A percentile compares a stretch with the other conserved stretches of the same genome.
phyloP scores from a whole-genome alignment of 2,329 filamentous ascomycete species.

The Colletotrichum aenigma region DNA sequence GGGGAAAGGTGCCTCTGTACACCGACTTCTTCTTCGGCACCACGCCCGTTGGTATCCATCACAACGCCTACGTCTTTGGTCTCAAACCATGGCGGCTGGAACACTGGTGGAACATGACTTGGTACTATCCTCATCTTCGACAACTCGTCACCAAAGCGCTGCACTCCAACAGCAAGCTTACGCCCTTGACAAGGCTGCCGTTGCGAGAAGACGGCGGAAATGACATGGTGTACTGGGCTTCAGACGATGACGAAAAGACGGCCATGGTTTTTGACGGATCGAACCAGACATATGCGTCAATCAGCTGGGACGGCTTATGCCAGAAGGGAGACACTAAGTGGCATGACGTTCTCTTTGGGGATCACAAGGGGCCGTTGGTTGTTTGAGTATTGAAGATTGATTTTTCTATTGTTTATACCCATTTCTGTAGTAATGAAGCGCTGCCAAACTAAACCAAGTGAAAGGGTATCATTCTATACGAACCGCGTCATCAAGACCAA shows the following conservation, averaged over 20 bases:
- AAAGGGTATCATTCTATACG: constrained; percentile 10
- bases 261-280: constrained; percentile 28
- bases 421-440: neutral
- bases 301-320: constrained; percentile 37
- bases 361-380: constrained; percentile 27
- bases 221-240: constrained; percentile 27
- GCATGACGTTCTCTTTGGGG: constrained; percentile 37
- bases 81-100: constrained; percentile 34
- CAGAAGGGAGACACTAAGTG: constrained; percentile 32
- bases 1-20: constrained; percentile 37
- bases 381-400: neutral
- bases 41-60: constrained; percentile 39
- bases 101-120: constrained; percentile 40
- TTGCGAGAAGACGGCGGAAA: neutral
- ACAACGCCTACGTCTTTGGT: constrained; percentile 37
- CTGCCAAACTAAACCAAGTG: neutral
- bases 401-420: neutral
- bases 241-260: constrained; percentile 12
- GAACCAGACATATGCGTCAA: constrained; percentile 23
- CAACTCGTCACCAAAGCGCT: constrained; percentile 31
- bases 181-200: constrained; percentile 24
- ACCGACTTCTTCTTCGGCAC: constrained; percentile 41
- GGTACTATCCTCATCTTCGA: constrained; percentile 37
- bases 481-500: neutral
- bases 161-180: constrained; percentile 6